Conservation (phyloP, 2,329 filamentous ascomycete genomes). For the Calcarisporium arbuscula region DNA sequence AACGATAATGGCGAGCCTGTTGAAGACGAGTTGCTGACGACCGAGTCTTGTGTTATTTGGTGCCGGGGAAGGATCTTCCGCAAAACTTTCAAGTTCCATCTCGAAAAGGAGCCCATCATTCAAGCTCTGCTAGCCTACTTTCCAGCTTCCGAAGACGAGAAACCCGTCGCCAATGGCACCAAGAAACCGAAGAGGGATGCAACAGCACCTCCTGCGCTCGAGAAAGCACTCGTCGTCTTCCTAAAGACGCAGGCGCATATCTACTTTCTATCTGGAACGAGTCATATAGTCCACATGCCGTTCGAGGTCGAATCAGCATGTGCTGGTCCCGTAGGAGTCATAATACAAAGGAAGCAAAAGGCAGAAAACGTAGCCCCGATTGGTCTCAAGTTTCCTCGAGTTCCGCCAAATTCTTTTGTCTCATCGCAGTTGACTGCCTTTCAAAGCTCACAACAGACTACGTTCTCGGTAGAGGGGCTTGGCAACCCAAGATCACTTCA, state of each 20-base stretch:
- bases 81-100: constrained; percentile 77
- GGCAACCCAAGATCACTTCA: constrained; percentile 50
- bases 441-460: constrained; percentile 43
- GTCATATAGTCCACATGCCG: constrained; percentile 84
- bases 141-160: constrained; percentile 43
- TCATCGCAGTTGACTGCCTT: constrained; percentile 57
- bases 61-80: constrained; percentile 78
- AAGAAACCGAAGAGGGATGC: constrained; percentile 1
- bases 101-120: constrained; percentile 80
- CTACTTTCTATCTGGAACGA: constrained; percentile 82
- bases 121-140: constrained; percentile 85
- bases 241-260: constrained; percentile 90
- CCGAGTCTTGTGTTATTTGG: constrained; percentile 76
- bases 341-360: constrained; percentile 74
- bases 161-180: constrained; percentile 8
- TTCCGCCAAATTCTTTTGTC: constrained; percentile 78
- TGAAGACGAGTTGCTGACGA: constrained; percentile 77
- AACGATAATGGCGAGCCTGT: constrained; percentile 32
- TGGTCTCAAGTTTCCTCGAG: constrained; percentile 51
- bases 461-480: constrained; percentile 51
- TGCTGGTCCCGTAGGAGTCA: constrained; percentile 72
- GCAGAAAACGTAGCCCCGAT: constrained; percentile 43
- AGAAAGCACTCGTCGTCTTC: constrained; percentile 78
- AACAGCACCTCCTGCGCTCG: constrained; percentile 25
- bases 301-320: constrained; percentile 90